These are phyloP conservation scores for Myriosclerotinia duriaeana DNA, from an alignment of 2,329 filamentous ascomycete genomes.

Conservation along the genomic window DNA sequence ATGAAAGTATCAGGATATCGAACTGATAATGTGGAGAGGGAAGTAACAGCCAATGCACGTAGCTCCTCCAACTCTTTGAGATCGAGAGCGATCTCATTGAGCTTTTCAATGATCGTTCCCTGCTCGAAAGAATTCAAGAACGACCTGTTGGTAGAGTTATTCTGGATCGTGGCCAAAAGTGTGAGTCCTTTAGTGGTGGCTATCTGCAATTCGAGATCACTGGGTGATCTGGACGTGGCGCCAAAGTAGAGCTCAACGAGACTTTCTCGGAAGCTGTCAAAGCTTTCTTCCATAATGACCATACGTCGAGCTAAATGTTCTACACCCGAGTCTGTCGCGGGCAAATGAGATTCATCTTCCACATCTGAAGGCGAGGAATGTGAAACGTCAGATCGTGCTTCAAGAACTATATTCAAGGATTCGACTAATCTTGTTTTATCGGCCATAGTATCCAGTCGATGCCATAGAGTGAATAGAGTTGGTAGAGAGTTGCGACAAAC, in stretches of 20 bases:
- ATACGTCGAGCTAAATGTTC: neutral
- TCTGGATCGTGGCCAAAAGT: constrained; percentile 33
- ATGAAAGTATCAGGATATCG: constrained; percentile 32
- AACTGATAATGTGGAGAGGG: constrained; percentile 33
- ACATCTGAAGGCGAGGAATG: neutral
- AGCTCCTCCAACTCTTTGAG: constrained; percentile 26
- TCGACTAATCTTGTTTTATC: constrained; percentile 31
- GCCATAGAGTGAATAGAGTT: constrained; percentile 17
- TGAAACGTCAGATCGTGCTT: constrained; percentile 30
- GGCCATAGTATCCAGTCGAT: constrained; percentile 2
- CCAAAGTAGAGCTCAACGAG: constrained; percentile 31
- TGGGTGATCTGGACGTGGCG: constrained; percentile 25
- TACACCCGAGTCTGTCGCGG: neutral
- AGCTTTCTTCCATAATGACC: constrained; percentile 19
- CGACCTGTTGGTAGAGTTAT: constrained; percentile 20
- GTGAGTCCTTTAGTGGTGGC: constrained; percentile 35
- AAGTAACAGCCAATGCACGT: constrained; percentile 29
- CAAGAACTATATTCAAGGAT: constrained; percentile 37
- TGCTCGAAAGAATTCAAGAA: constrained; percentile 33
- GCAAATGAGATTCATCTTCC: neutral
- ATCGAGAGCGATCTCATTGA: constrained; percentile 32
- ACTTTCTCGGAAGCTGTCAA: constrained; percentile 17
- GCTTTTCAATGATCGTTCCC: constrained; percentile 32
- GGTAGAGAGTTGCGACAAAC: constrained; percentile 5
- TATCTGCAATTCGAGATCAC: constrained; percentile 30